Percentiles rank a stretch among this genome's conserved stretches.
These are phyloP conservation scores for Berkeleyomyces rouxiae DNA, from an alignment of 2,329 filamentous ascomycete genomes.

Conservation along the genomic window DNA sequence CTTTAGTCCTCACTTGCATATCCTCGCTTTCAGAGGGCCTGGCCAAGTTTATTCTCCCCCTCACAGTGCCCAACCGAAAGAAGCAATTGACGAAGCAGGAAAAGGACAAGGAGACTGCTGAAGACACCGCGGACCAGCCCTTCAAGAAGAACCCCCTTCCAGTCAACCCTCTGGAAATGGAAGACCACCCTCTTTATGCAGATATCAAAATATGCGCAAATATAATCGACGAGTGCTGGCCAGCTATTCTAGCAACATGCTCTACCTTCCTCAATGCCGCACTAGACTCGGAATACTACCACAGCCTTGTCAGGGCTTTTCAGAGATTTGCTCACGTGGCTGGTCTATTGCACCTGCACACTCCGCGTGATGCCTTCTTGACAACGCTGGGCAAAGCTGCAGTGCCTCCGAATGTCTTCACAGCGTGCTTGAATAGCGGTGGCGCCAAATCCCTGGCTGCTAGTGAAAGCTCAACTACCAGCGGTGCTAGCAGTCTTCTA, in stretches of 20 bases:
- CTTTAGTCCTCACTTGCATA: slow-evolving; percentile 73
- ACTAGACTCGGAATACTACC: slow-evolving; percentile 85
- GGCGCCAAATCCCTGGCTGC: slow-evolving; percentile 32
- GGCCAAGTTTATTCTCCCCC: slow-evolving; percentile 79
- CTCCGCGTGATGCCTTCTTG: slow-evolving; percentile 83
- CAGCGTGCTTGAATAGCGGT: slow-evolving; percentile 38
- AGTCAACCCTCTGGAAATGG: slow-evolving; percentile 63
- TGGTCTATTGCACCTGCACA: slow-evolving; percentile 66
- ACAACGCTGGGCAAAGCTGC: slow-evolving; percentile 88
- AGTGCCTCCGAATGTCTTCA: slow-evolving; percentile 64
- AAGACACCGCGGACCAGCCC: slow-evolving; percentile 34
- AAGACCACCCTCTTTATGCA: slow-evolving; percentile 51
- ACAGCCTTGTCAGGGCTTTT: slow-evolving; percentile 77
- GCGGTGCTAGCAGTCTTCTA: slow-evolving; percentile 38
- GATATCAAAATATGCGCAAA: slow-evolving; percentile 63
- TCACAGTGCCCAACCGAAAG: slow-evolving; percentile 64
- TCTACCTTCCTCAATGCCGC: slow-evolving; percentile 90
- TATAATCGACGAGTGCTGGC: slow-evolving; percentile 88
- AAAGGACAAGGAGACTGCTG: slow-evolving; percentile 16
- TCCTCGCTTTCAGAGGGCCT: slow-evolving; percentile 81
- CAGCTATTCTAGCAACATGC: slow-evolving; percentile 81
- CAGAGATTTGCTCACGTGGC: slow-evolving; percentile 93
- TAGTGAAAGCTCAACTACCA: slow-evolving; percentile 3
- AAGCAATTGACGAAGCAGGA: slow-evolving; percentile 25
- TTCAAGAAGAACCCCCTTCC: slow-evolving; percentile 63